Conservation (phyloP, 305 asterid species). For the Petunia hybrid region DNA sequence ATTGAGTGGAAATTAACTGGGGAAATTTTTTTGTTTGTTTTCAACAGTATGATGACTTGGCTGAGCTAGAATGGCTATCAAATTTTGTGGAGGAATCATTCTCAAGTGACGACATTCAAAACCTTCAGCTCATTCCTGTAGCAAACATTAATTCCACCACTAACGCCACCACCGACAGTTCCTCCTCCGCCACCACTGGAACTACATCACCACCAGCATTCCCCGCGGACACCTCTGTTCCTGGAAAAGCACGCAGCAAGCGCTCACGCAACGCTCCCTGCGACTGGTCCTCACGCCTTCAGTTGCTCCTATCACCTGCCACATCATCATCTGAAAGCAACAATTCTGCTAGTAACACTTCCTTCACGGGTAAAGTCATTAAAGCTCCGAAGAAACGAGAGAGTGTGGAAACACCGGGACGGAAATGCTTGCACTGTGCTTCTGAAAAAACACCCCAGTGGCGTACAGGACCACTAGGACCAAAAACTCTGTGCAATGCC, state of each 20-base stretch:
- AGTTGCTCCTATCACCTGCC: slow-evolving; percentile 52
- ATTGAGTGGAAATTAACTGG: background rate
- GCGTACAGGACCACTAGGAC: slow-evolving; percentile 97
- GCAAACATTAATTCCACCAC: slow-evolving; percentile 43
- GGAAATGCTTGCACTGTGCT: slow-evolving; percentile 89
- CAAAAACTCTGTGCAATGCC: slow-evolving; percentile 92
- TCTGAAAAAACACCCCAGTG: slow-evolving; percentile 99
- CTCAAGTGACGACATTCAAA: slow-evolving; percentile 77
- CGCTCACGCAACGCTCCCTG: slow-evolving; percentile 93
- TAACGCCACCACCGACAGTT: slow-evolving; percentile 46
- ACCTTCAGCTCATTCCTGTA: slow-evolving; percentile 63
- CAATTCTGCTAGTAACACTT: background rate
- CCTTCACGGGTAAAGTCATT: slow-evolving; percentile 3
- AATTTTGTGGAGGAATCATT: slow-evolving; percentile 95
- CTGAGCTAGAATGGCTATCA: slow-evolving; percentile 98
- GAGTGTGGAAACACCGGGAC: slow-evolving; percentile 55
- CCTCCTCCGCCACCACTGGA: slow-evolving; percentile 55
- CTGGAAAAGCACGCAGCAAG: slow-evolving; percentile 96
- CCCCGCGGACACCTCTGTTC: slow-evolving; percentile 78
- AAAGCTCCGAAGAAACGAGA: slow-evolving; percentile 53
- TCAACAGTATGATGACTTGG: slow-evolving; percentile 83
- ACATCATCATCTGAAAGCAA: slow-evolving; percentile 42
- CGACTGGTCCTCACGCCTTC: slow-evolving; percentile 98
- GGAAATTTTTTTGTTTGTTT: background rate
- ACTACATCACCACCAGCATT: slow-evolving; percentile 56